Base-by-base conservation (phyloP, 192 early-diverging fungal genomes). In the Coemansia sp. region DNA sequence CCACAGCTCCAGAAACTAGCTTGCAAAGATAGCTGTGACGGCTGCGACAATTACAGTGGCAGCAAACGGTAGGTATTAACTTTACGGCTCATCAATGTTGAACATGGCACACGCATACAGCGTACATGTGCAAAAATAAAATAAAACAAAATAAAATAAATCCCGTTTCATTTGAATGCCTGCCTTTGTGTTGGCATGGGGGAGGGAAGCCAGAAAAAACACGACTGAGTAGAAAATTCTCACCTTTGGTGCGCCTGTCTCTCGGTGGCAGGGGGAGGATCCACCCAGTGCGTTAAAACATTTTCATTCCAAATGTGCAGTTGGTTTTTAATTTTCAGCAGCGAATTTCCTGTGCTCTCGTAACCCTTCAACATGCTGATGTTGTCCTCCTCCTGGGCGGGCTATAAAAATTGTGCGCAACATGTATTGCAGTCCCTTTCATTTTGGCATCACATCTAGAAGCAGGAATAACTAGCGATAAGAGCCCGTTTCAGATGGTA, bases 1-100 rank as follows among this genome's bases (percentile, higher is more conserved):
- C 10, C 7, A 7, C 20, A 55, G 52, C 52, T 4, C 52, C 52
- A 7, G 52, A 55, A 76, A 76, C 51, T 52, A 23, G 55, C 38
- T n/a, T 2, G 53, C 30, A 45, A 24, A 36, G 52, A 14, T 9
- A 55, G 52, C 9, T 23, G 26, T 0, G 23, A 55, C 52, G 21
- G 16, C 4, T 5, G 38, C 14, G 52, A 52, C 41, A 39, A 62
- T 62, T 63, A 34, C 5, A 57, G 30, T 6, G 58, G 14, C 24
- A 24, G 36, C 41, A 66, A 26, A 3, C 1, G 30, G 6, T 41
- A 30, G 52, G 30, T 3, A 30, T 30, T 30, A 30, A 30, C 30
- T 55, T 55, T n/a, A 55, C 52, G 1, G 20, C 14, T 26, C 4
- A 5, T 1, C 20, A 16, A 33, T n/a, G 21, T 55, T 23, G 52